Evolutionary conservation across 1,284 basidiomycete species (phyloP).

Genomic region (Rhodofomes roseus): DNA sequence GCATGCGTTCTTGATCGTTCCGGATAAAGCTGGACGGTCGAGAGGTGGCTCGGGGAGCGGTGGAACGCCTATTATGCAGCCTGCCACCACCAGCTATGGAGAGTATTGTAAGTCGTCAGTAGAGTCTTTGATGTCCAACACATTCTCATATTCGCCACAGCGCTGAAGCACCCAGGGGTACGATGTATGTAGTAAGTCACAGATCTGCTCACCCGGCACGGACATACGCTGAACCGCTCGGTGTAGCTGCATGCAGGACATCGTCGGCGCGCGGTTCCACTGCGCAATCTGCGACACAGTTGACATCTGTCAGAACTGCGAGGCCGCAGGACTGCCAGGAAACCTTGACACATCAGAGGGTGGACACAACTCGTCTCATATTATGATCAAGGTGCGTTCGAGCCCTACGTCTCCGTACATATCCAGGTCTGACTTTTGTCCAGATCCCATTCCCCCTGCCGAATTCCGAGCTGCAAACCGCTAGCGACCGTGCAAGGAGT

Average conservation of each 20-base stretch:
- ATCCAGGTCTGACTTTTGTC: background rate
- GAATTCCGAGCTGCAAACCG: slow-evolving; percentile 59
- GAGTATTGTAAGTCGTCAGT: slow-evolving; percentile 54
- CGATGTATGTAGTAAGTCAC: slow-evolving; percentile 73
- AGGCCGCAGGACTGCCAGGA: slow-evolving; percentile 78
- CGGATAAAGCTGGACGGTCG: slow-evolving; percentile 45
- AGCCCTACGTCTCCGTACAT: background rate
- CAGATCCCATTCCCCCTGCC: slow-evolving; percentile 84
- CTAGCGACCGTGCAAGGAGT: slow-evolving; percentile 62
- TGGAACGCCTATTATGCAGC: slow-evolving; percentile 14
- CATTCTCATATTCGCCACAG: too few relatives aligned
- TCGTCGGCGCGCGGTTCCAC: slow-evolving; percentile 86
- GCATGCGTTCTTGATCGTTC: slow-evolving; percentile 79
- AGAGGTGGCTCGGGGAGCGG: background rate
- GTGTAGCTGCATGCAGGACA: slow-evolving; percentile 78
- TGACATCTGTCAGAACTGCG: slow-evolving; percentile 88
- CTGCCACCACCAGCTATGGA: slow-evolving; percentile 39
- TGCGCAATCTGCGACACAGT: slow-evolving; percentile 83
- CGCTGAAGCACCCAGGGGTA: slow-evolving; percentile 68
- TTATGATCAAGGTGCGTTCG: slow-evolving; percentile 79
- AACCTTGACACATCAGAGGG: slow-evolving; percentile 73
- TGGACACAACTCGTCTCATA: slow-evolving; percentile 79
- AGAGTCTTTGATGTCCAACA: too few relatives aligned
- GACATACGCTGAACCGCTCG: background rate
- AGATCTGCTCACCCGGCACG: background rate